Base-by-base conservation (phyloP, 2,329 filamentous ascomycete species). In the Ophiocordyceps robertsii region DNA sequence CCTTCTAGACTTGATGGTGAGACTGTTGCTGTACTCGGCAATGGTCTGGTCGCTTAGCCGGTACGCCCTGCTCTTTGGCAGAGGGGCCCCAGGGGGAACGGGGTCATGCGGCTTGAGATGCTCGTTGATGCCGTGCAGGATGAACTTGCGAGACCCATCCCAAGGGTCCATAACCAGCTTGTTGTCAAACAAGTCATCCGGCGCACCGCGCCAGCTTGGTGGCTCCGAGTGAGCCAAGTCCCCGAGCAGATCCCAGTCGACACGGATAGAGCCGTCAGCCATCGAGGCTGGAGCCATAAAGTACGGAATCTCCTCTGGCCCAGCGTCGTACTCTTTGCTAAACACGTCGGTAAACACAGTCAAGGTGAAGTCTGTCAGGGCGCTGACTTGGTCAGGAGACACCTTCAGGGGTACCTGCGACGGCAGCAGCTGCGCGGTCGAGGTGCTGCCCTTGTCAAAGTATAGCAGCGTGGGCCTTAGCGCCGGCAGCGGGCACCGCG, bases 281-380 rank as follows among this genome's bases (percentile, higher is more conserved):
- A 16, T n/a, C 37, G 7, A 16, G 6, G 24, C 29, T 13, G 92
- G 90, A 0, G 79, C 83, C 13, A 95, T 55, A 66, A 88, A 95
- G 59, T 95, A 98, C 0, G 88, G 82, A 57, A 95, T 73, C 27
- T 80, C 77, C 1, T 69, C 60, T 0, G 68, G 51, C 14, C 77
- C 68, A 0, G 74, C 66, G 39, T 84, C 77, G 53, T 86, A 98
- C 3, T 71, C 69, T 58, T 98, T 98, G 59, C 88, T 90, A 65
- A 95, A 96, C 0, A 95, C 67, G 51, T 96, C 87, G 14, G 75
- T 65, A 58, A 93, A 95, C 0, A 93, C 61, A 5, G 73, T 70
- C 35, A 93, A 63, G 0, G 85, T 95, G 56, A 92, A 94, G 0
- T 59, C 61, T 1, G 77, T 79, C n/a, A 96, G 57, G 2, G 65